A percentile compares a stretch with the other conserved stretches of the same genome.
Conservation (phyloP, 2,329 filamentous ascomycete genomes). For the Microdochium bolleyi region DNA sequence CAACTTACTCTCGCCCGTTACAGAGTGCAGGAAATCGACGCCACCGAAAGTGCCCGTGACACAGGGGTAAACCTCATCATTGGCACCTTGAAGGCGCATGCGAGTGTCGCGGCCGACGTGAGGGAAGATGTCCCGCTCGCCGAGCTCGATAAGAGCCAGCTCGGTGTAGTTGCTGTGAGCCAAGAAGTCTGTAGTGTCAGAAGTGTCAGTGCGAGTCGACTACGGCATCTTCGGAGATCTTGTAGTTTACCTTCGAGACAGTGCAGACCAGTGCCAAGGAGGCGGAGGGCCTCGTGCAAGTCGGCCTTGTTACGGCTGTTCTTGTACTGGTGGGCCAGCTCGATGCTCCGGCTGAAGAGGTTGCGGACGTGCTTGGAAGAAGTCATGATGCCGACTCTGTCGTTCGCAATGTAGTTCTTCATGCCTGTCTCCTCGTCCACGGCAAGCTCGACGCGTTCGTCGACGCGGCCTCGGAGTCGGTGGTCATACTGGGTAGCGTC, state of each 20-base stretch:
- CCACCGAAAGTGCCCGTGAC: conserved; percentile 91
- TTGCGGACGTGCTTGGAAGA: conserved; percentile 70
- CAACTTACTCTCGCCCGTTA: conserved; percentile 55
- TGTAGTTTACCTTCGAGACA: conserved; percentile 62
- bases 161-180: conserved; percentile 93
- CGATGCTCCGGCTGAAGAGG: conserved; percentile 66
- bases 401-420: conserved; percentile 94
- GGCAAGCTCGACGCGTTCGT: conserved; percentile 69
- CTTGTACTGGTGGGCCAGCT: conserved; percentile 70
- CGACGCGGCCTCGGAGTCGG: conserved; percentile 72
- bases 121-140: conserved; percentile 74
- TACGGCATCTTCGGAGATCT: background rate
- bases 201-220: background rate
- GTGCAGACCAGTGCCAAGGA: conserved; percentile 82
- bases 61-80: conserved; percentile 64
- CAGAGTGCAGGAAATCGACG: conserved; percentile 88
- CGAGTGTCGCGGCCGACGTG: conserved; percentile 73
- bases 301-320: conserved; percentile 62
- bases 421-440: conserved; percentile 70
- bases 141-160: conserved; percentile 79
- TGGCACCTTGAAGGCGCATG: conserved; percentile 60
- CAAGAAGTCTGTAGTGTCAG: conserved; percentile 57
- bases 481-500: conserved; percentile 78
- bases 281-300: conserved; percentile 76
- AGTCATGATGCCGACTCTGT: conserved; percentile 69